Evolutionary conservation across 2,329 filamentous ascomycete genomes (phyloP), one percentile per base, ranked within the genome.

Genomic region (Pyrenochaeta sp.): DNA sequence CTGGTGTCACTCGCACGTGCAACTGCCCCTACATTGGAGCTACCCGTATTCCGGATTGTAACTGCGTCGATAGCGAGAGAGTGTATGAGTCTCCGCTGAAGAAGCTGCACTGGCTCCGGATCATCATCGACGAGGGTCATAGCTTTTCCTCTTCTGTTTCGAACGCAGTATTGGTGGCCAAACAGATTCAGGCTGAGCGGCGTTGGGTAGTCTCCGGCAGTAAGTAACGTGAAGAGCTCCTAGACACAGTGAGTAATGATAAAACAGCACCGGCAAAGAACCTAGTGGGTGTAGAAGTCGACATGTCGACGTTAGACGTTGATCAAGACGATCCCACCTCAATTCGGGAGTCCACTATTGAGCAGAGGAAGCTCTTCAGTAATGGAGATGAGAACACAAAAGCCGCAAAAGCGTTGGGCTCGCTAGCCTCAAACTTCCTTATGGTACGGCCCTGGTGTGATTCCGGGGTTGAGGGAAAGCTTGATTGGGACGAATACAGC

Each of bases 41-140:
- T 3, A 79, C 79, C 0, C 71, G 81, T 28, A 74, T 72, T 7
- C 72, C 76, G 5, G 76, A 82, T 56, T 85, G 82, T 62, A 77
- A 74, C n/a, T 83, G 80, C 55, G 69, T 81, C 3, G 72, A 68
- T 7, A 64, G 72, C 1, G 74, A 79, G 5, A 75, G 75, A 61
- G 37, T 79, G 56, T 85, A 87, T 32, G 73, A 84, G 9, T 91
- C 88, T 1, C 86, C 90, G 0, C 77, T 97, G 19, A 87, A 87
- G 39, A 78, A 86, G 7, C 77, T 97, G 3, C 92, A 92, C 66
- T 97, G 94, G 84, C 89, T 97, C 68, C 85, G 94, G 1, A 89
- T 96, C 46, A 93, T 98, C 45, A 90, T 96, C 19, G 94, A 98
- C 64, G 94, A 97, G 81, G 94, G 94, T 0, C 93, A 97, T 73